These are phyloP conservation scores for Lipomyces sp. DNA, from an alignment of 805 yeast species.

Conservation along the genomic window DNA sequence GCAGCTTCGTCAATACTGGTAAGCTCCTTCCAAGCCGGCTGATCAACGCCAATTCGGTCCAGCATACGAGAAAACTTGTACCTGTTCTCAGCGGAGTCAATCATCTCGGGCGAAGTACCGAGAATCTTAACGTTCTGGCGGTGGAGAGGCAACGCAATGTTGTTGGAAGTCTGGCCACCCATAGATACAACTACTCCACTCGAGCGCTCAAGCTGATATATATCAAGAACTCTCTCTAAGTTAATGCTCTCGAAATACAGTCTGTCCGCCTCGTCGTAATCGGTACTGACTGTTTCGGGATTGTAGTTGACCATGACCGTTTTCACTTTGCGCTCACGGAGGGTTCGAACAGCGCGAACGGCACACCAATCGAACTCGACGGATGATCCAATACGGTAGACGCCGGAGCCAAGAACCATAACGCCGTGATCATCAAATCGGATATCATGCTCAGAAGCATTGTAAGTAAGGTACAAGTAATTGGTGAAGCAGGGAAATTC, in stretches of 20 bases:
- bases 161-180: conserved; percentile 99
- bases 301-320: conserved; percentile 97
- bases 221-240: conserved; percentile 91
- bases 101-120: conserved; percentile 98
- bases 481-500: conserved; percentile 97
- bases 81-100: conserved; percentile 97
- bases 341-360: conserved; percentile 91
- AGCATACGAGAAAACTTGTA: conserved; percentile 97
- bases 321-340: conserved; percentile 82
- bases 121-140: conserved; percentile 93
- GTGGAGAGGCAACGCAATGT: conserved; percentile 89
- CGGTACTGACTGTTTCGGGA: conserved; percentile 99
- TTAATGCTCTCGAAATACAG: conserved; percentile 94
- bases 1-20: conserved; percentile 93
- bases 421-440: conserved; percentile 90
- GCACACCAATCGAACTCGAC: conserved; percentile 99
- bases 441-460: conserved; percentile 86
- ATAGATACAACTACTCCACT: conserved; percentile 92
- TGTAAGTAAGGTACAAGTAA: conserved; percentile 92
- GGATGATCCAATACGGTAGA: conserved; percentile 97
- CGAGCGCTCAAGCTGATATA: conserved; percentile 88
- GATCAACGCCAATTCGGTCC: conserved; percentile 95
- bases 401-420: conserved; percentile 97
- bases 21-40: conserved; percentile 98
- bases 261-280: conserved; percentile 97